Conservation (phyloP, 805 yeast species). For the Nakazawaea ernobii region DNA sequence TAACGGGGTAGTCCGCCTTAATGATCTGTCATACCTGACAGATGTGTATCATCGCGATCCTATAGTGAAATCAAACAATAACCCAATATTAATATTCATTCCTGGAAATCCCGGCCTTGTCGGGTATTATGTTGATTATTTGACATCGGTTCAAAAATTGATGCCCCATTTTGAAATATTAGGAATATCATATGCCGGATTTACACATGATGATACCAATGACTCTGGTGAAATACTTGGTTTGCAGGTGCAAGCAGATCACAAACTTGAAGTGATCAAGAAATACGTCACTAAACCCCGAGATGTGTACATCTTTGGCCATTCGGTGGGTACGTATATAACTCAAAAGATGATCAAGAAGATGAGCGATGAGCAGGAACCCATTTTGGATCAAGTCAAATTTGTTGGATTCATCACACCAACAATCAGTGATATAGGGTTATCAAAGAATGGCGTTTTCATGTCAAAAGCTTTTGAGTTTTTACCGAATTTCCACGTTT, state of each 20-base stretch:
- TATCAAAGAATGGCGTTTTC: slow-evolving; percentile 17
- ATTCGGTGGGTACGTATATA: slow-evolving; percentile 68
- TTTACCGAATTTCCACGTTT: slow-evolving; percentile 3
- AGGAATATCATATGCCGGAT: slow-evolving; percentile 66
- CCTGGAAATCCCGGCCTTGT: slow-evolving; percentile 80
- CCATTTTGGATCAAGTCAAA: slow-evolving; percentile 25
- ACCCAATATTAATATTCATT: slow-evolving; percentile 46
- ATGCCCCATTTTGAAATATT: slow-evolving; percentile 45
- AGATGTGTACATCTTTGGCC: slow-evolving; percentile 50
- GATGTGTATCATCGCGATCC: slow-evolving; percentile 21
- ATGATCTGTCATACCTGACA: slow-evolving; percentile 20
- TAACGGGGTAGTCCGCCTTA: neutral
- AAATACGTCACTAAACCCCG: slow-evolving; percentile 23
- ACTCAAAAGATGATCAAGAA: slow-evolving; percentile 43
- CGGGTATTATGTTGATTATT: slow-evolving; percentile 55
- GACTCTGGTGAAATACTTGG: slow-evolving; percentile 22
- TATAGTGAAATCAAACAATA: slow-evolving; percentile 7
- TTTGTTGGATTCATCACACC: slow-evolving; percentile 66
- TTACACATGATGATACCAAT: slow-evolving; percentile 17
- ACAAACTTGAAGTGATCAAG: slow-evolving; percentile 47
- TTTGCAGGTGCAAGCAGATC: slow-evolving; percentile 52
- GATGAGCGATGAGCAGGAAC: slow-evolving; percentile 20
- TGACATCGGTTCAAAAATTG: slow-evolving; percentile 34
- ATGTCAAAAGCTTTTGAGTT: neutral
- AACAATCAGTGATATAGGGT: slow-evolving; percentile 58